These are phyloP conservation scores for Capsella bursapastoris DNA, from an alignment of 345 rosid species.

Conservation along the genomic window DNA sequence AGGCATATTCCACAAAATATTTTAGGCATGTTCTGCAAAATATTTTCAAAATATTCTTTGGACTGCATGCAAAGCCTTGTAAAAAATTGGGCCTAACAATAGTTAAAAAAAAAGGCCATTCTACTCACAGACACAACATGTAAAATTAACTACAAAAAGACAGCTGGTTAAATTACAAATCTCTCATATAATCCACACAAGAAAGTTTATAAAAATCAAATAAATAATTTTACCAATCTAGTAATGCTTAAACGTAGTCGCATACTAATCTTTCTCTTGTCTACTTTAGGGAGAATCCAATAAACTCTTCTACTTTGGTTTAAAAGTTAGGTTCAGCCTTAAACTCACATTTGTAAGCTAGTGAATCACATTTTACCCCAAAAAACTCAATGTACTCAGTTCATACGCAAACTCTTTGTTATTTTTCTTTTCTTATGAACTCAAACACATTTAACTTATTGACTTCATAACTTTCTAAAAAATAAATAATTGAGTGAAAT, in stretches of 20 bases:
- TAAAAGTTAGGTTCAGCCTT: neutral
- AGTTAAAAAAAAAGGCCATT: too few relatives aligned
- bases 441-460: neutral
- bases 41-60: too few relatives aligned
- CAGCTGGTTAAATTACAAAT: neutral
- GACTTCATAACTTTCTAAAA: neutral
- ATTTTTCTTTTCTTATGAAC: too few relatives aligned
- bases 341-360: neutral
- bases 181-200: neutral
- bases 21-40: too few relatives aligned
- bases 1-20: too few relatives aligned
- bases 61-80: too few relatives aligned
- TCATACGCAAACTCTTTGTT: neutral
- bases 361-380: neutral
- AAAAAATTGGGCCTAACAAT: too few relatives aligned
- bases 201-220: neutral
- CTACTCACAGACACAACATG: neutral
- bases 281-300: neutral
- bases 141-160: neutral
- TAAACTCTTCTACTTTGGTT: neutral
- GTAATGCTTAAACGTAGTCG: neutral
- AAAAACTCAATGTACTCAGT: neutral
- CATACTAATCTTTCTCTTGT: neutral
- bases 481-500: neutral
- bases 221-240: neutral